phyloP scores from a whole-genome alignment of 2,329 filamentous ascomycete genomes.

The Endothia cerciana region DNA sequence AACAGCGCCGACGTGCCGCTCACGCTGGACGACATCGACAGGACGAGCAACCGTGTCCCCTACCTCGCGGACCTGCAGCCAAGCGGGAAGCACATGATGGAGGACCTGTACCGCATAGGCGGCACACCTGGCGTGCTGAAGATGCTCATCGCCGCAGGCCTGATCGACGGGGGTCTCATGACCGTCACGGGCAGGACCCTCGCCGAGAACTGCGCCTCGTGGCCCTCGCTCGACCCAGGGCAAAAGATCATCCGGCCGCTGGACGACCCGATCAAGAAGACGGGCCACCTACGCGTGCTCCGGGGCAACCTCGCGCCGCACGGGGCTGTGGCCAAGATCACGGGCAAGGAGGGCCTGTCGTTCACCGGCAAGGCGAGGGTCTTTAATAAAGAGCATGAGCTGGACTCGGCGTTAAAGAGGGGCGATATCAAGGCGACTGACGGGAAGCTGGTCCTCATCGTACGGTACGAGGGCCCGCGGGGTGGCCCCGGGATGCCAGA shows the following conservation, averaged over 20 bases:
- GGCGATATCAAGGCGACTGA: slow-evolving; percentile 83
- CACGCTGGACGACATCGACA: slow-evolving; percentile 85
- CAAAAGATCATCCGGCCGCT: slow-evolving; percentile 83
- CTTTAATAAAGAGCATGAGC: slow-evolving; percentile 81
- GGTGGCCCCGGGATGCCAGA: slow-evolving; percentile 95
- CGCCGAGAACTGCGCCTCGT: slow-evolving; percentile 78
- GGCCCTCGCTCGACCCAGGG: slow-evolving; percentile 72
- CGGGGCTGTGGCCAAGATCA: slow-evolving; percentile 91
- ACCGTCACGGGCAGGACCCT: slow-evolving; percentile 91
- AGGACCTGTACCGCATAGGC: slow-evolving; percentile 81
- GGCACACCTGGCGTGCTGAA: slow-evolving; percentile 88
- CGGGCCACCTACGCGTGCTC: slow-evolving; percentile 87
- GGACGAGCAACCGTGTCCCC: slow-evolving; percentile 76
- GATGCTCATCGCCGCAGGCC: slow-evolving; percentile 78
- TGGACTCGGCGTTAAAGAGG: slow-evolving; percentile 75
- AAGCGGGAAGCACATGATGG: slow-evolving; percentile 86
- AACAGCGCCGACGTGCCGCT: slow-evolving; percentile 81
- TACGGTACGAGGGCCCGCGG: slow-evolving; percentile 92
- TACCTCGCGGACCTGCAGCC: slow-evolving; percentile 85
- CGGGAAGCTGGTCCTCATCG: slow-evolving; percentile 87
- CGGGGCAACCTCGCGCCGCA: slow-evolving; percentile 83
- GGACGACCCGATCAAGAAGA: slow-evolving; percentile 81
- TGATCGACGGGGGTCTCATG: slow-evolving; percentile 78
- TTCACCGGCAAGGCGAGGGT: slow-evolving; percentile 82
- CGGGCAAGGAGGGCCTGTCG: slow-evolving; percentile 82